Evolutionary conservation across 2,329 filamentous ascomycete species (phyloP).

Genomic region (Diaporthe vaccinii): DNA sequence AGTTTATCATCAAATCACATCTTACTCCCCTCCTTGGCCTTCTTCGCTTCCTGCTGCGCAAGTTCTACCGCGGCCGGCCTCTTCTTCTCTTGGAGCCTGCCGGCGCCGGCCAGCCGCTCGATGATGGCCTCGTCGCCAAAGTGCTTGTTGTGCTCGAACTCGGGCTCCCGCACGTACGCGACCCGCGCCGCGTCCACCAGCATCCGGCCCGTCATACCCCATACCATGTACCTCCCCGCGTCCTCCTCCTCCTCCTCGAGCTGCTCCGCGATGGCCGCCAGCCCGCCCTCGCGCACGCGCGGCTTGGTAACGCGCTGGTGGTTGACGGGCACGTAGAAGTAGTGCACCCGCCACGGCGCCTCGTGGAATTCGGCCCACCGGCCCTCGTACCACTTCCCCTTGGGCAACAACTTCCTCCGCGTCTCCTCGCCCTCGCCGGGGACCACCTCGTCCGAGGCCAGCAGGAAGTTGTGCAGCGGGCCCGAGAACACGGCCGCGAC

Average conservation of each 20-base stretch:
- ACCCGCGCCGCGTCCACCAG: constrained; percentile 88
- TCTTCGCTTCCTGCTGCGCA: constrained; percentile 53
- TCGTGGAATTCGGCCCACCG: constrained; percentile 85
- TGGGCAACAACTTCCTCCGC: constrained; percentile 55
- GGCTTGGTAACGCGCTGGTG: constrained; percentile 78
- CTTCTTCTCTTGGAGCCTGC: constrained; percentile 62
- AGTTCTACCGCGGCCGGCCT: constrained; percentile 48
- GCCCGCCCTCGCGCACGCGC: constrained; percentile 51
- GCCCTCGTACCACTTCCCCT: constrained; percentile 86
- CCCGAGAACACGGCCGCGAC: constrained; percentile 95
- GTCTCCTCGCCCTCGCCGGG: constrained; percentile 48
- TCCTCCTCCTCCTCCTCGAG: constrained; percentile 63
- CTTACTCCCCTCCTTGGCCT: constrained; percentile 51
- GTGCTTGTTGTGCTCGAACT: constrained; percentile 78
- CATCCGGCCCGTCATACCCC: constrained; percentile 94
- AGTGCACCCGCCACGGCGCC: constrained; percentile 86
- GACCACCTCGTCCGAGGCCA: constrained; percentile 67
- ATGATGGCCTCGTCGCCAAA: constrained; percentile 69
- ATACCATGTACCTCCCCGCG: constrained; percentile 81
- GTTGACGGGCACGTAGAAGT: constrained; percentile 88
- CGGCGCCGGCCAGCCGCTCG: constrained; percentile 58
- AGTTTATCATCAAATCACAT: constrained; percentile 51
- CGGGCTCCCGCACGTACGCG: constrained; percentile 85
- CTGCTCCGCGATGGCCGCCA: constrained; percentile 59
- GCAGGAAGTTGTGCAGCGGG: constrained; percentile 87